Percentiles rank a stretch among this genome's conserved stretches.
These are phyloP conservation scores for Mesostigma viride DNA, from an alignment of 139 green algal genomes.

Conservation along the genomic window DNA sequence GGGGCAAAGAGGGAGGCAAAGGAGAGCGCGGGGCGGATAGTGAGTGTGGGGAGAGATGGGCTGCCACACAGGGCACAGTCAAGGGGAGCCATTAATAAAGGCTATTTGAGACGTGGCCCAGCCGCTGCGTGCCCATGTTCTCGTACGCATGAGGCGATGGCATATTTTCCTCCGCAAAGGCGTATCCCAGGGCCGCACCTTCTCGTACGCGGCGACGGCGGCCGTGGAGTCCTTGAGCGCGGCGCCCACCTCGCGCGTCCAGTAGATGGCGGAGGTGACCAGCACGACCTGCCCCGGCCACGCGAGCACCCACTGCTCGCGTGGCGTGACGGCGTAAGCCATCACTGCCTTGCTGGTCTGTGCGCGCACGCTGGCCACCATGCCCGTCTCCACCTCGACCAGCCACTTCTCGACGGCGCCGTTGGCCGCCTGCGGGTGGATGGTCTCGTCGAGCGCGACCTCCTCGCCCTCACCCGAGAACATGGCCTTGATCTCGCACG, in stretches of 20 bases:
- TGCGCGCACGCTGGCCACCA: conserved; percentile 50
- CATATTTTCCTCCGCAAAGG: too few relatives aligned
- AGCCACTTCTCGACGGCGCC: conserved; percentile 61
- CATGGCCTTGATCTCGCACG: conserved; percentile 44
- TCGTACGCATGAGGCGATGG: too few relatives aligned
- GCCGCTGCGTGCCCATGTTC: too few relatives aligned
- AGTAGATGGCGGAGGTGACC: conserved; percentile 35
- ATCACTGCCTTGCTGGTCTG: conserved; percentile 24
- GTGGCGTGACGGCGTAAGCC: conserved; percentile 32
- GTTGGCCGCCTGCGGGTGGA: conserved; percentile 43
- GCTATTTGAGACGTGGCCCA: too few relatives aligned
- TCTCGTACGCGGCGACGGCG: conserved; percentile 10
- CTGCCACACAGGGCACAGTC: too few relatives aligned
- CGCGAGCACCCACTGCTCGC: conserved; percentile 45
- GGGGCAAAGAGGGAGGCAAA: too few relatives aligned
- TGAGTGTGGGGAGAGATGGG: too few relatives aligned
- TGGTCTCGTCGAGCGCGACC: conserved; percentile 38
- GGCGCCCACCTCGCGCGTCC: conserved; percentile 25
- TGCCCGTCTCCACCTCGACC: conserved; percentile 45
- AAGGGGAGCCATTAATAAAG: too few relatives aligned
- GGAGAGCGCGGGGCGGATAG: too few relatives aligned
- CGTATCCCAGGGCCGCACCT: too few relatives aligned
- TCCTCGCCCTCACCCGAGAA: conserved; percentile 44
- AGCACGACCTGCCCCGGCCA: conserved; percentile 44
- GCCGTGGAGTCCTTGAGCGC: conserved; percentile 6